Conservation (phyloP, 2,329 filamentous ascomycete species). For the Xylariaceae sp. region DNA sequence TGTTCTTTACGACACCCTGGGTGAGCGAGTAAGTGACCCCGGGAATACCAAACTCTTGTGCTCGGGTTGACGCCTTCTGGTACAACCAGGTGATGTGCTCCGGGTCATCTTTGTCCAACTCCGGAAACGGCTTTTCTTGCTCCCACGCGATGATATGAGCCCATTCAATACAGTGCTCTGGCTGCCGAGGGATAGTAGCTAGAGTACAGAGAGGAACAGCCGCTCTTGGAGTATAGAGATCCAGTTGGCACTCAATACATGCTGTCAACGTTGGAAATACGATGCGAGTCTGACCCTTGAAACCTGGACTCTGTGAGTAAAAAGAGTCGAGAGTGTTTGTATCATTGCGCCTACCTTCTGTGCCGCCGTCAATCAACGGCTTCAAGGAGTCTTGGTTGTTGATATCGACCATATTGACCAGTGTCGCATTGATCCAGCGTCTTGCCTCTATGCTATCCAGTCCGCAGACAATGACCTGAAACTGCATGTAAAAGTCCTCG, state of each 20-base stretch:
- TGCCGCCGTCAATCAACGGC: conserved; percentile 92
- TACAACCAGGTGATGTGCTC: conserved; percentile 98
- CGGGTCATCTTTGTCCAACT: conserved; percentile 90
- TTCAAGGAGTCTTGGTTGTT: conserved; percentile 81
- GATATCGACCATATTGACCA: conserved; percentile 83
- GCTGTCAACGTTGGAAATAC: conserved; percentile 88
- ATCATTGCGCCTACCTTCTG: conserved; percentile 57
- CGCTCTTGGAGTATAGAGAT: conserved; percentile 97
- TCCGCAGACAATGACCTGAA: conserved; percentile 88
- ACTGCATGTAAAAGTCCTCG: conserved; percentile 94
- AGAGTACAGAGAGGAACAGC: conserved; percentile 95
- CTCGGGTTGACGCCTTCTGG: conserved; percentile 73
- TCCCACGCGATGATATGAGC: conserved; percentile 98
- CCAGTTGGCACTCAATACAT: conserved; percentile 96
- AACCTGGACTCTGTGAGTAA: conserved; percentile 49
- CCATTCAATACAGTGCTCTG: conserved; percentile 98
- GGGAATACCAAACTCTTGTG: conserved; percentile 80
- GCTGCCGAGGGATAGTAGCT: conserved; percentile 91
- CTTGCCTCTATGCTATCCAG: conserved; percentile 95
- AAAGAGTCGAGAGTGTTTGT: neutral
- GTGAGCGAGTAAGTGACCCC: conserved; percentile 95
- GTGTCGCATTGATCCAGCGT: conserved; percentile 95
- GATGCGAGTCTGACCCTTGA: conserved; percentile 94
- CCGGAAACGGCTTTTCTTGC: conserved; percentile 72
- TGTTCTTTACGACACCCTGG: conserved; percentile 98